Percentiles rank a stretch among this genome's conserved stretches.
These are phyloP conservation scores for Lipomyces mesembrius DNA, from an alignment of 805 yeast genomes.

Conservation along the genomic window DNA sequence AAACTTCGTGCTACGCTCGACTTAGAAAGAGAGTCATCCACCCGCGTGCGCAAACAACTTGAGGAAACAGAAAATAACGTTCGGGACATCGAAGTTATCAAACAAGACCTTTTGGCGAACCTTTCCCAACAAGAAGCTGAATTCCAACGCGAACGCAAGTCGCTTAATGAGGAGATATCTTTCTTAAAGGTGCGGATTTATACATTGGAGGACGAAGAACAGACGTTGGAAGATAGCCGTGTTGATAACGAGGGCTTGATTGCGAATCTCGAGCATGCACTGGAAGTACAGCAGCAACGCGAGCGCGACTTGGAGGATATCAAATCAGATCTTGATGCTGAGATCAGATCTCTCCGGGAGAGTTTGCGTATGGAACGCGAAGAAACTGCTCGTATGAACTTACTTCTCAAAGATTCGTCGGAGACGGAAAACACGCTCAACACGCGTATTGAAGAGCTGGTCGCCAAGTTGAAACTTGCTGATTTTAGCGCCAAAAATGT, in stretches of 20 bases:
- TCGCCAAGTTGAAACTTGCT: slow-evolving; percentile 3
- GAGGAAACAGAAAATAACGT: slow-evolving; percentile 44
- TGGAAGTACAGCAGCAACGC: slow-evolving; percentile 44
- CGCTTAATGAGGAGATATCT: slow-evolving; percentile 57
- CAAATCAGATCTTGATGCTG: slow-evolving; percentile 25
- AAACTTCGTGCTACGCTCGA: slow-evolving; percentile 38
- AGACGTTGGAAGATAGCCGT: slow-evolving; percentile 27
- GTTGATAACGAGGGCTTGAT: slow-evolving; percentile 32
- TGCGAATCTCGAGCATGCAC: slow-evolving; percentile 30
- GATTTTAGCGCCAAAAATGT: slow-evolving; percentile 3
- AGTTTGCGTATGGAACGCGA: slow-evolving; percentile 22
- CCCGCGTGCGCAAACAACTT: slow-evolving; percentile 45
- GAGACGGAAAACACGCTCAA: not conserved
- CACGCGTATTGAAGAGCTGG: not conserved
- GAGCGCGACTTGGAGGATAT: slow-evolving; percentile 38
- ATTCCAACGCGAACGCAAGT: slow-evolving; percentile 57
- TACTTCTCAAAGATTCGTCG: not conserved
- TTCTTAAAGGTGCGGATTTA: slow-evolving; percentile 52
- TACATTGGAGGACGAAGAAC: slow-evolving; percentile 55
- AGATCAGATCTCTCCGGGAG: slow-evolving; percentile 28
- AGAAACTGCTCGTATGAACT: slow-evolving; percentile 2
- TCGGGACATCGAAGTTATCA: slow-evolving; percentile 50
- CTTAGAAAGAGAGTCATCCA: slow-evolving; percentile 54
- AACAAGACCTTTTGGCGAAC: slow-evolving; percentile 67
- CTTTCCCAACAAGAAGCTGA: slow-evolving; percentile 69